phyloP scores from a whole-genome alignment of 2,329 filamentous ascomycete genomes.

The Aspergillus transmontanensis region DNA sequence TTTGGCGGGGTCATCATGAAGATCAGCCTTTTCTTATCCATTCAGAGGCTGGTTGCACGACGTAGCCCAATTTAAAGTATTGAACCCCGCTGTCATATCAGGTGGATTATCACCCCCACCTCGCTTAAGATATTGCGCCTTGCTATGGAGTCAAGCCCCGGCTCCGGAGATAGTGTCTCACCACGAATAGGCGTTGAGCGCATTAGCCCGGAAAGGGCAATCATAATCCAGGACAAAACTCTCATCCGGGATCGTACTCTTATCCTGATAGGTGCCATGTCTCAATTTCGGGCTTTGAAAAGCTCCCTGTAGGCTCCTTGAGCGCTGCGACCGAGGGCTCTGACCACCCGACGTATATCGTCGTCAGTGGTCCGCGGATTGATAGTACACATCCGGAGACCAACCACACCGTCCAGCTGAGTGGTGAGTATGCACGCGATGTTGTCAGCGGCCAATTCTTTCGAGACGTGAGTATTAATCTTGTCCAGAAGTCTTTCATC shows the following conservation, averaged over 20 bases:
- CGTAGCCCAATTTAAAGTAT: too few relatives aligned
- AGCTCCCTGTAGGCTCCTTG: background rate
- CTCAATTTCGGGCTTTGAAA: background rate
- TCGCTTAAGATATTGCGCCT: too few relatives aligned
- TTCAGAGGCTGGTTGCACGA: too few relatives aligned
- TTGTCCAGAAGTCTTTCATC: background rate
- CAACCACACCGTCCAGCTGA: background rate
- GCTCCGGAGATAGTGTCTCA: too few relatives aligned
- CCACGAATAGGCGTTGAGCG: too few relatives aligned
- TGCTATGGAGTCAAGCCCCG: too few relatives aligned
- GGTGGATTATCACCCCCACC: too few relatives aligned
- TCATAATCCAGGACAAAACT: background rate
- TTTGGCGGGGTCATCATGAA: too few relatives aligned
- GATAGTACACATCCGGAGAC: constrained; percentile 9
- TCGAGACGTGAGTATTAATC: constrained; percentile 4
- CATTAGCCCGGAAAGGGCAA: background rate
- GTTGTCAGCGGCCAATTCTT: background rate
- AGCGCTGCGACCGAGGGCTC: background rate
- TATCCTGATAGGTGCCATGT: too few relatives aligned
- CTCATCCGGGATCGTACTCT: too few relatives aligned
- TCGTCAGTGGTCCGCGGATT: constrained; percentile 6
- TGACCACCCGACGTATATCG: constrained; percentile 1
- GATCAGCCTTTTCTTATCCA: too few relatives aligned
- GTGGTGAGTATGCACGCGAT: constrained; percentile 5
- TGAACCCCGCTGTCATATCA: too few relatives aligned